Conservation (phyloP, 2,329 filamentous ascomycete genomes). For the Alternaria conjuncta region DNA sequence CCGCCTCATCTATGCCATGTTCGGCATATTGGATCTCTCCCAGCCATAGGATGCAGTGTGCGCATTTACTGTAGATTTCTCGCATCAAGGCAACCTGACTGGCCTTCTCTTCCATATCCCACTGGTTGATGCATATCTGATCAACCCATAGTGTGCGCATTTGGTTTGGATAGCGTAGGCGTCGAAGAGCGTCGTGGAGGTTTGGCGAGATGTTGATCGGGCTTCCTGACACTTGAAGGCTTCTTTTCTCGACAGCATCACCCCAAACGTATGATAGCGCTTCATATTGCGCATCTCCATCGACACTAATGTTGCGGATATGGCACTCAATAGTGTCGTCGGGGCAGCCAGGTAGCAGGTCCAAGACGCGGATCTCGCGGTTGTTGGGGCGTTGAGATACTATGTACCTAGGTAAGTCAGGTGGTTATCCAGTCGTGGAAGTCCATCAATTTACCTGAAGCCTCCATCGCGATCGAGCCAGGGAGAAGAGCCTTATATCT, state of each 20-base stretch:
- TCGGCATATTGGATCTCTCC: conserved; percentile 19
- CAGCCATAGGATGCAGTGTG: conserved; percentile 31
- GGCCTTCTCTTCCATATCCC: conserved; percentile 26
- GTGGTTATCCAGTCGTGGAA: background rate
- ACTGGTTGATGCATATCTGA: conserved; percentile 40
- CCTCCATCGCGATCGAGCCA: background rate
- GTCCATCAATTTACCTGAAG: background rate
- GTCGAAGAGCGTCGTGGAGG: conserved; percentile 14
- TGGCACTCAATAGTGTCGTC: conserved; percentile 8
- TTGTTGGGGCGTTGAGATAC: background rate
- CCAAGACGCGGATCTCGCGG: conserved; percentile 16
- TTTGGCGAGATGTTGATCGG: conserved; percentile 19
- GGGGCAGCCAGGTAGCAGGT: conserved; percentile 10
- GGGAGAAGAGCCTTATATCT: background rate
- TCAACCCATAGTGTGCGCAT: conserved; percentile 31
- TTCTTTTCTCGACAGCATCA: conserved; percentile 1
- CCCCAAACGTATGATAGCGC: conserved; percentile 34
- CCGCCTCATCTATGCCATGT: background rate
- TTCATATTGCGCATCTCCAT: conserved; percentile 13
- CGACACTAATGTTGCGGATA: conserved; percentile 5
- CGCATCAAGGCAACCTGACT: conserved; percentile 36
- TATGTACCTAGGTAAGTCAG: background rate
- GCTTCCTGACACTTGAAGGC: conserved; percentile 13
- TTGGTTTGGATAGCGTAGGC: background rate
- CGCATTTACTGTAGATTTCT: conserved; percentile 30